Percentiles rank a stretch among this genome's conserved stretches.
Conservation (phyloP, 78 protist genomes). For the Dictyostelium citrinum region DNA sequence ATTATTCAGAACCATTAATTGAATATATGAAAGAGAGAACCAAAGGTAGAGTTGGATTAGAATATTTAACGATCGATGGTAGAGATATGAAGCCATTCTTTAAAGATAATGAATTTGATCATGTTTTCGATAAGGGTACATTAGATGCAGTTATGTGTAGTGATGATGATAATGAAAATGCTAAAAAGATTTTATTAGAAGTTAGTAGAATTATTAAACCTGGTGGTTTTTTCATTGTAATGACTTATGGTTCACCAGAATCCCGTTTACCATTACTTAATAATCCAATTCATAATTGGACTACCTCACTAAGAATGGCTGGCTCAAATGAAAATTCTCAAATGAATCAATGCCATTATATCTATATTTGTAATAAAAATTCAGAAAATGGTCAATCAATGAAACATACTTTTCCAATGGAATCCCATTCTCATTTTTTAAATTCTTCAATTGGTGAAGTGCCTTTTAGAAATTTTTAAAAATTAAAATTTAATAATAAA, state of each 20-base stretch:
- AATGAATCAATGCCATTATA: constrained; percentile 60
- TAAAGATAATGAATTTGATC: not conserved
- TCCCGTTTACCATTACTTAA: constrained; percentile 29
- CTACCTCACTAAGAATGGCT: not conserved
- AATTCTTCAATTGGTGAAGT: constrained; percentile 35
- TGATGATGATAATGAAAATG: constrained; percentile 60
- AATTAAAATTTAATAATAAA: not conserved
- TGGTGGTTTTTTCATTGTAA: constrained; percentile 75
- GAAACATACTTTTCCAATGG: not conserved
- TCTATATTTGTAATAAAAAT: constrained; percentile 31
- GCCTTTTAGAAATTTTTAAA: constrained; percentile 48
- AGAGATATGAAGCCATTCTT: constrained; percentile 38
- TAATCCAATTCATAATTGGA: constrained; percentile 12
- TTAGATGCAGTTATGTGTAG: constrained; percentile 69
- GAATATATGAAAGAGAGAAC: constrained; percentile 53
- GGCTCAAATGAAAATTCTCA: not conserved
- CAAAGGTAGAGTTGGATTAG: constrained; percentile 21
- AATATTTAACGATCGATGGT: constrained; percentile 70
- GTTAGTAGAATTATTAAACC: constrained; percentile 64
- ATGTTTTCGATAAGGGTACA: constrained; percentile 75
- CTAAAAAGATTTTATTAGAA: constrained; percentile 24
- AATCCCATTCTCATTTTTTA: constrained; percentile 4
- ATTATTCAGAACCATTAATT: constrained; percentile 60
- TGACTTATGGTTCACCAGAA: constrained; percentile 74
- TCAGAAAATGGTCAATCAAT: not conserved